Base-by-base conservation (phyloP, 2,329 filamentous ascomycete species). In the Claviceps cyperi region DNA sequence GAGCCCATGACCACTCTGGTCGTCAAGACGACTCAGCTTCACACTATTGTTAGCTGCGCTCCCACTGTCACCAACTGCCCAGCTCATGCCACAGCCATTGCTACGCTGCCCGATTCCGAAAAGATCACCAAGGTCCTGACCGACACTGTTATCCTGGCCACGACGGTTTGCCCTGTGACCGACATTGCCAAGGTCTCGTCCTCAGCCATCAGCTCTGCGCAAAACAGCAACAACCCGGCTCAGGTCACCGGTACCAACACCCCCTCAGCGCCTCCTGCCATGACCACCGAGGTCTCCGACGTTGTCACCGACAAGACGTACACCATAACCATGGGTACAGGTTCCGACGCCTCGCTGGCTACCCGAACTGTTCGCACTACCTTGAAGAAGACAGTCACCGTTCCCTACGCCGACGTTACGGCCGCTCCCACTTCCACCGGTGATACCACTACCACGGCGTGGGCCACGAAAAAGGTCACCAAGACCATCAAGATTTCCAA, bases 41-140 rank as follows among this genome's bases (percentile, higher is more conserved):
- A 74, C 54, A 80, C 77, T 63, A 69, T 80, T 65, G 79, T 71
- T 58, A 77, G 74, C 51, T 80, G 77, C 62, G 74, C 69, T 54
- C 67, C 77, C 50, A 75, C 72, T 51, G 70, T 78, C 60, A 77
- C 76, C 64, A 67, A 78, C 76, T 81, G 77, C 65, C 68, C 69
- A 50, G 63, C 47, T 51, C 49, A 59, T 51, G 45, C 60, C 53
- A 60, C 63, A 21, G 64, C 57, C 48, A 58, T 66, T 48, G 62
- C 62, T 48, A 57, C 59, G 52, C 58, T 70, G 45, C 65, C 68
- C 51, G 62, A 64, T 54, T 56, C 59, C 14, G 62, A 67, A 54
- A 63, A 61, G 58, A 52, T 57, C 48, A 60, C 61, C 51, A 53
- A 59, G 49, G 56, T 64, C 46, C 61, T 66, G 52, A 71, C 69